Conservation (phyloP, 129 eudicot species). For the Ambrosia trifida region DNA sequence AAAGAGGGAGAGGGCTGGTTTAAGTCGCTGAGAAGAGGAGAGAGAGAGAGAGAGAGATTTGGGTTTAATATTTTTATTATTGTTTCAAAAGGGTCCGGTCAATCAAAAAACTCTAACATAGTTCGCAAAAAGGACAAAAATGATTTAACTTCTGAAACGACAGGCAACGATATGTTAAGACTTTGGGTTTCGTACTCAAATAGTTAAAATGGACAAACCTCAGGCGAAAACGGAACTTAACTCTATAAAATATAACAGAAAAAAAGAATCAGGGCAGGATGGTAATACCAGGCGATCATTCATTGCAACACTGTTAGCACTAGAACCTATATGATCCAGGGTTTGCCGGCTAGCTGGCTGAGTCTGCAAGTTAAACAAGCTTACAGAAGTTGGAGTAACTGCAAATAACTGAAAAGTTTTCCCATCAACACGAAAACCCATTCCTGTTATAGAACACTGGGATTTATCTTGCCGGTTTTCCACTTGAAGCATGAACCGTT, state of each 20-base stretch:
- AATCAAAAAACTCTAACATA: too few relatives aligned
- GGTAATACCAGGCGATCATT: slow-evolving; percentile 85
- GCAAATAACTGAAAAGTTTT: slow-evolving; percentile 79
- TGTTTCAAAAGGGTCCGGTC: too few relatives aligned
- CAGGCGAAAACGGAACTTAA: too few relatives aligned
- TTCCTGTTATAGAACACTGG: slow-evolving; percentile 67
- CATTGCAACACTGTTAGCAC: slow-evolving; percentile 73
- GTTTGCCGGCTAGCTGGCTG: slow-evolving; percentile 80
- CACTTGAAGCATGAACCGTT: slow-evolving; percentile 87
- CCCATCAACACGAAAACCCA: slow-evolving; percentile 87
- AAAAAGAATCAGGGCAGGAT: slow-evolving; percentile 5
- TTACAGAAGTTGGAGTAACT: slow-evolving; percentile 87
- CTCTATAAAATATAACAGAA: not conserved
- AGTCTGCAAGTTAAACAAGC: slow-evolving; percentile 79
- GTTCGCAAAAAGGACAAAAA: too few relatives aligned
- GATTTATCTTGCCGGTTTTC: slow-evolving; percentile 54
- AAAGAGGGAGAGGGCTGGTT: too few relatives aligned
- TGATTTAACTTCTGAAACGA: too few relatives aligned
- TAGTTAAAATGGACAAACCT: too few relatives aligned
- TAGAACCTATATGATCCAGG: slow-evolving; percentile 83
- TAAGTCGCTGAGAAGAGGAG: too few relatives aligned
- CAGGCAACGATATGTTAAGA: too few relatives aligned
- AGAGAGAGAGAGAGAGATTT: too few relatives aligned
- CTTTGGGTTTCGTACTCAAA: too few relatives aligned
- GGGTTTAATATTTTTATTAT: too few relatives aligned